A percentile compares a stretch with the other conserved stretches of the same genome.
Conservation (phyloP, 371 early-diverging fungal genomes). For the Mortierella sp. region DNA sequence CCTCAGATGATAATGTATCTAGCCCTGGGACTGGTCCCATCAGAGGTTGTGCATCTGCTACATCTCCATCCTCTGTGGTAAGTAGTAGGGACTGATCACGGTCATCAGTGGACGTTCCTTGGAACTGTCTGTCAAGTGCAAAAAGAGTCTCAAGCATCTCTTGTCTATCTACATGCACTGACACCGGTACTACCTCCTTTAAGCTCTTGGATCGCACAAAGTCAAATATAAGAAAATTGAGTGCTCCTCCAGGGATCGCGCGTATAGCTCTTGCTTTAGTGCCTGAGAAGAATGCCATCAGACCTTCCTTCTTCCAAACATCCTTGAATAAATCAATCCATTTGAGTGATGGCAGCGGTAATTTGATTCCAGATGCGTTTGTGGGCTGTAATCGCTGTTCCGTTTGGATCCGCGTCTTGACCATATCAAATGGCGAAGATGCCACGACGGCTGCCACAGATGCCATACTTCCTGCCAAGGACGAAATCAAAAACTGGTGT, state of each 20-base stretch:
- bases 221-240: conserved; percentile 56
- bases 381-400: conserved; percentile 41
- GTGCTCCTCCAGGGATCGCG: conserved; percentile 46
- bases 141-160: conserved; percentile 30
- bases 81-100: conserved; percentile 3
- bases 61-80: not conserved
- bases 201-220: conserved; percentile 40
- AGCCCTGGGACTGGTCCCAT: not conserved
- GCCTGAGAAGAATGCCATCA: conserved; percentile 45
- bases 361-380: conserved; percentile 40
- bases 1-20: not conserved
- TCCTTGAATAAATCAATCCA: conserved; percentile 46
- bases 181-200: conserved; percentile 14
- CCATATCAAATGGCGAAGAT: conserved; percentile 42
- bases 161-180: conserved; percentile 16
- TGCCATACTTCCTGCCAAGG: conserved; percentile 42
- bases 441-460: conserved; percentile 41
- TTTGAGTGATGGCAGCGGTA: conserved; percentile 32
- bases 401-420: conserved; percentile 51
- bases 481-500: conserved; percentile 42
- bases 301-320: conserved; percentile 39
- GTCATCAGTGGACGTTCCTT: not conserved
- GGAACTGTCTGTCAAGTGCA: conserved; percentile 27
- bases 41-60: not conserved
- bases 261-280: conserved; percentile 37